Evolutionary conservation across 768 basidiomycete species (phyloP), one percentile per base, ranked within the genome.

Genomic region (Phlebiopsis flavidoalba): DNA sequence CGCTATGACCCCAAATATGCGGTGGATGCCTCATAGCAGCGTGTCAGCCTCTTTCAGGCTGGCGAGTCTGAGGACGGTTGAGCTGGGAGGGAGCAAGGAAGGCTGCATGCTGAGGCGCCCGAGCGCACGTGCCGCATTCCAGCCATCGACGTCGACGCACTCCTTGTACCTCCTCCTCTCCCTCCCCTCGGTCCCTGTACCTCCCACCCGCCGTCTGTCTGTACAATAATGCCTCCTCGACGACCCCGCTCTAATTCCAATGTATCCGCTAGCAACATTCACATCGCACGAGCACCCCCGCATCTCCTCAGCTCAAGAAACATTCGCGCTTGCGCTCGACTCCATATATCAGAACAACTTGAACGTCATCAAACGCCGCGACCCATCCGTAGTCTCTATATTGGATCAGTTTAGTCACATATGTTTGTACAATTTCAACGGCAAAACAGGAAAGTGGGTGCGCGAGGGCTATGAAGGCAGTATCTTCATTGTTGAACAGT

Each of bases 401-500:
- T 85, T 92, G 66, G 91, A 94, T 75, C 89, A 92, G 67, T 92
- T 93, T 78, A 89, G 87, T 66, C 89, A 93, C 75, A 90, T 91
- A 58, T 91, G 90, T 75, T 77, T 91, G 57, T 91, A 92, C 66
- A 85, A 88, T 69, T 81, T 86, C 69, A 85, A 89, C 65, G 88
- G 80, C 7, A 68, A 80, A 66, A 52, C 58, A 24, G 49, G 49
- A 53, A 86, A 84, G 69, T 94, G 91, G 91, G 84, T 86, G 72
- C 92, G 91, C 72, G 83, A 88, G 62, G 91, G 91, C 47, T 89
- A 74, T 69, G 91, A 94, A 71, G 92, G 91, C n/a, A 88, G 83
- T 74, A 91, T 93, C 85, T 93, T 94, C 74, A 77, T 94, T 65
- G 91, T 89, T 67, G 91, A 93, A 76, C 79, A 91, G 91, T 91